Percentiles rank a stretch among this genome's conserved stretches.
Conservation (phyloP, 371 early-diverging fungal genomes). For the Mortierella polycephala region DNA sequence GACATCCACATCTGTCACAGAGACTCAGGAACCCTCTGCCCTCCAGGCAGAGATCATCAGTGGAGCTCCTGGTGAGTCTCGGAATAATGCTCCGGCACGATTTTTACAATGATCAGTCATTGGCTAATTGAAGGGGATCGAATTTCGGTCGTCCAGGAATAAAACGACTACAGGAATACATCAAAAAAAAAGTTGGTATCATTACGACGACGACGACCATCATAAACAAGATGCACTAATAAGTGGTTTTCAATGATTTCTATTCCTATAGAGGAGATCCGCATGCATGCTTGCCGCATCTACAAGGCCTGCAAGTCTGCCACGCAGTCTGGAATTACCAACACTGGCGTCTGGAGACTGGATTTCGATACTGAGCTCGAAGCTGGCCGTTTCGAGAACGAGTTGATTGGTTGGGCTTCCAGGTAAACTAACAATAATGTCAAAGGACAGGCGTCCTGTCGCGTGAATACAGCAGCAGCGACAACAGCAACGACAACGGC, state of each 20-base stretch:
- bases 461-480: too few relatives aligned
- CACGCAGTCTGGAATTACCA: constrained; percentile 85
- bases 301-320: constrained; percentile 86
- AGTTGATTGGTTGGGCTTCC: constrained; percentile 94
- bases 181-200: too few relatives aligned
- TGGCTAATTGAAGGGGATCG: neutral
- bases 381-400: constrained; percentile 92
- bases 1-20: constrained; percentile 37
- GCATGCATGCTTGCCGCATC: constrained; percentile 86
- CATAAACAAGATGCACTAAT: neutral
- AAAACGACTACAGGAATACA: too few relatives aligned
- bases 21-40: constrained; percentile 28
- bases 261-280: constrained; percentile 57
- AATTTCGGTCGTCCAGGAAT: too few relatives aligned
- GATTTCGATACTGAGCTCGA: constrained; percentile 87
- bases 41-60: constrained; percentile 54
- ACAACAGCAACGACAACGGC: too few relatives aligned
- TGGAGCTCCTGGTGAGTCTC: constrained; percentile 47
- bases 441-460: neutral
- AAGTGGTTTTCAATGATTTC: neutral
- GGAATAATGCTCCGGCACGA: neutral
- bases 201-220: neutral
- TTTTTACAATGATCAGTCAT: neutral
- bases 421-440: constrained; percentile 63
- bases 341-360: constrained; percentile 86